phyloP scores from a whole-genome alignment of 345 rosid species.

The Corymbia maculata region DNA sequence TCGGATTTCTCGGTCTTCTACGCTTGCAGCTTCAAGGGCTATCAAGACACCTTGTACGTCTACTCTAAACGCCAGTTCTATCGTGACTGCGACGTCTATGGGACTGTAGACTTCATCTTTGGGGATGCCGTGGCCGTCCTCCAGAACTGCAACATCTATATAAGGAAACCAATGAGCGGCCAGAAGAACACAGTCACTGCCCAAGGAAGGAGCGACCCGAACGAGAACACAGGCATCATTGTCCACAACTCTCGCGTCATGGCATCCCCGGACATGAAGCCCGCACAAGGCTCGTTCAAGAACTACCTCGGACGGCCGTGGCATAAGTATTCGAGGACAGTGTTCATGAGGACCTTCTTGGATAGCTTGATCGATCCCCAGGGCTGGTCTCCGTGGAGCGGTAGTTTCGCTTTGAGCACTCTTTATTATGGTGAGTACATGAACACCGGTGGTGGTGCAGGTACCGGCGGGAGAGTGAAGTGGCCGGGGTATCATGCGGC shows the following conservation, averaged over 20 bases:
- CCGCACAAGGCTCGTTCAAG: conserved; percentile 21
- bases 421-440: conserved; percentile 76
- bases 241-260: conserved; percentile 53
- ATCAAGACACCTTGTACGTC: conserved; percentile 86
- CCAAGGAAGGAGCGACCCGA: conserved; percentile 53
- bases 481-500: conserved; percentile 62
- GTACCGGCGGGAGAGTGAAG: conserved; percentile 47
- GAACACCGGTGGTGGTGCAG: conserved; percentile 62
- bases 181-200: conserved; percentile 70
- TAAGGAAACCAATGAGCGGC: conserved; percentile 33
- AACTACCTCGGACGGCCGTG: conserved; percentile 85
- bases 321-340: conserved; percentile 69
- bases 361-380: conserved; percentile 39
- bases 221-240: conserved; percentile 75
- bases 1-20: conserved; percentile 76
- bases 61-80: conserved; percentile 79
- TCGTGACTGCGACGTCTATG: conserved; percentile 61
- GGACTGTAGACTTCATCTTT: conserved; percentile 73
- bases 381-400: conserved; percentile 85
- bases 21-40: conserved; percentile 73
- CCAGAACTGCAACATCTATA: conserved; percentile 61
- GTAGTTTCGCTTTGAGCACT: conserved; percentile 56
- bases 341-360: conserved; percentile 42
- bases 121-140: conserved; percentile 58
- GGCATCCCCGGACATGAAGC: conserved; percentile 29